Percentiles rank a stretch among this genome's conserved stretches.
Evolutionary conservation across 164 flowering plant species (phyloP).

Genomic region (Umbilicus rupestris): DNA sequence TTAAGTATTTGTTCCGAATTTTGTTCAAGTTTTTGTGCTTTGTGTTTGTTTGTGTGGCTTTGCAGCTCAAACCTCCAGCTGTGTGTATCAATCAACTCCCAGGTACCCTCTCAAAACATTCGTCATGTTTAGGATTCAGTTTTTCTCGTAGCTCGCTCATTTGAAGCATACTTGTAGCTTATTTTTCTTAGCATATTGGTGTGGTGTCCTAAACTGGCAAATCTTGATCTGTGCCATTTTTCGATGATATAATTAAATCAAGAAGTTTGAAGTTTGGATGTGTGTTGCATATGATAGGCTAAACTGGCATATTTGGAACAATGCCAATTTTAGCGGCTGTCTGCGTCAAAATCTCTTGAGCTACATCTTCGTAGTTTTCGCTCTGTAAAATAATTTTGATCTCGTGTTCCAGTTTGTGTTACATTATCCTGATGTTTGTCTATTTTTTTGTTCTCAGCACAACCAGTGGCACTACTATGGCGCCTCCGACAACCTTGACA

Average conservation of each 20-base stretch:
- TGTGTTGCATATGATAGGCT: background rate
- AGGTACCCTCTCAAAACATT: background rate
- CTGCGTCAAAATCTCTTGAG: background rate
- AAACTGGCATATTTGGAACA: background rate
- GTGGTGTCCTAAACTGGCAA: background rate
- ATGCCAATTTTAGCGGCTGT: background rate
- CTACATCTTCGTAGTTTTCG: background rate
- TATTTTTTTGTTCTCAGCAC: background rate
- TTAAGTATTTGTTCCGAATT: background rate
- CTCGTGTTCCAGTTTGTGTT: background rate
- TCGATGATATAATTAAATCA: no score
- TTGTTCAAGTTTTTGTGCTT: background rate
- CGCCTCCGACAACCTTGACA: background rate
- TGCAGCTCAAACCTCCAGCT: background rate
- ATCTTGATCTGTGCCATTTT: background rate
- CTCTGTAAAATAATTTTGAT: background rate
- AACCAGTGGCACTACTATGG: background rate
- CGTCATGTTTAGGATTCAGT: no score
- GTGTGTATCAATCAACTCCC: constrained; percentile 3
- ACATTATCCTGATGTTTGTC: background rate
- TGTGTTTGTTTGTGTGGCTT: background rate
- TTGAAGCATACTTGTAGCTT: no score
- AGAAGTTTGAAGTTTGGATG: background rate
- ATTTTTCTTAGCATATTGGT: background rate
- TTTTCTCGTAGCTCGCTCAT: no score